These are phyloP conservation scores for Neoboletus subvelutipes DNA, from an alignment of 768 basidiomycete species.

Conservation along the genomic window DNA sequence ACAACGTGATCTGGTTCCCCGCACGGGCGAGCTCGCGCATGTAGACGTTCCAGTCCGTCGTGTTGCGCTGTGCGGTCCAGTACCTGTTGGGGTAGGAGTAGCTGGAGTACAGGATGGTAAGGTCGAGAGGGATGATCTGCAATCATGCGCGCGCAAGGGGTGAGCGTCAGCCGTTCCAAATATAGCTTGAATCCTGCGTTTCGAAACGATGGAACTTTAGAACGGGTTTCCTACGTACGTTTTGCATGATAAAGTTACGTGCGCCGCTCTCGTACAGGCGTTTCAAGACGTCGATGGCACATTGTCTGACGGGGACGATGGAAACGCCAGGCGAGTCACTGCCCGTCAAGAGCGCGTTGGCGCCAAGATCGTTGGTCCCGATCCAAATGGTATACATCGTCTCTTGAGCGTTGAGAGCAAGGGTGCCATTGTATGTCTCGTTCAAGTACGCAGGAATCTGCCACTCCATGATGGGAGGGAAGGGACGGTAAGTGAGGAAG, in stretches of 20 bases:
- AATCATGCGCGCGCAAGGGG: background rate
- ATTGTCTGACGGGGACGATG: conserved; percentile 55
- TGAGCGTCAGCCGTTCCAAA: background rate
- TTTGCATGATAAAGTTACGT: conserved; percentile 68
- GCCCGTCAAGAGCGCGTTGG: conserved; percentile 52
- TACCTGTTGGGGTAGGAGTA: conserved; percentile 49
- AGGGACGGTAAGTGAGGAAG: conserved; percentile 54
- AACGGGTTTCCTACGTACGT: conserved; percentile 39
- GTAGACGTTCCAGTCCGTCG: conserved; percentile 55
- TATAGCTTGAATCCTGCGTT: background rate
- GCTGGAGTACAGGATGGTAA: conserved; percentile 45
- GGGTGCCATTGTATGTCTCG: conserved; percentile 41
- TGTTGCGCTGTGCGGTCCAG: conserved; percentile 51
- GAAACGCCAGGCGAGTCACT: conserved; percentile 45
- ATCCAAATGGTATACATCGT: conserved; percentile 70
- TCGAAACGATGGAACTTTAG: background rate
- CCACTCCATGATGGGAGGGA: conserved; percentile 52
- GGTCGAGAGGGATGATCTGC: conserved; percentile 59
- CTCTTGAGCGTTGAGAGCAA: conserved; percentile 36
- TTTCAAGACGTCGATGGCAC: conserved; percentile 61
- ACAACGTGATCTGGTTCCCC: conserved; percentile 51
- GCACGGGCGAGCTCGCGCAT: conserved; percentile 53
- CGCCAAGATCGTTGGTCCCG: conserved; percentile 65
- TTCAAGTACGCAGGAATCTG: conserved; percentile 51
- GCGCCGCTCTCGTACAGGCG: conserved; percentile 56